Percentiles rank a stretch among this genome's conserved stretches.
phyloP scores from a whole-genome alignment of 2,329 filamentous ascomycete species.

The Xylaria sp. region DNA sequence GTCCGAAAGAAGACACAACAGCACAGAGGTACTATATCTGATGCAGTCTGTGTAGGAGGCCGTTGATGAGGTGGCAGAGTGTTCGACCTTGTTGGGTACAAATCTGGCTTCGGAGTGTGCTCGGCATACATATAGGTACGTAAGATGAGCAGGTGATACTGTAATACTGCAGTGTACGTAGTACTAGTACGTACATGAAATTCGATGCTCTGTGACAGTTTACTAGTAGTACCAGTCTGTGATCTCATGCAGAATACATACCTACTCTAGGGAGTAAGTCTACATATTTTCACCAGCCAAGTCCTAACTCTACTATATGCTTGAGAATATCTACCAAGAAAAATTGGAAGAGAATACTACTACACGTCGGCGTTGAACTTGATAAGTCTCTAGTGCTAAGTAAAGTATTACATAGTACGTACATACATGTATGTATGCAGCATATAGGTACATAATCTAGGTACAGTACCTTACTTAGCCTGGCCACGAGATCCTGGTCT shows the following conservation, averaged over 20 bases:
- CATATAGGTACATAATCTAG: neutral
- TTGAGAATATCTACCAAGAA: too few species aligned
- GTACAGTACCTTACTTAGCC: neutral
- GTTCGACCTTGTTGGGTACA: constrained; percentile 6
- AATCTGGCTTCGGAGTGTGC: constrained; percentile 4
- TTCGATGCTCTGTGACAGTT: neutral
- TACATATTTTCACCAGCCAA: too few species aligned
- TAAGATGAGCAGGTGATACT: constrained; percentile 10
- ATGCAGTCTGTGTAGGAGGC: neutral
- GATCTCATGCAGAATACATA: neutral
- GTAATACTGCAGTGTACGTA: neutral
- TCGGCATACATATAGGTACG: neutral
- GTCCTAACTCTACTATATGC: too few species aligned
- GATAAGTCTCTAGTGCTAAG: too few species aligned
- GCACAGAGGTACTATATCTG: neutral
- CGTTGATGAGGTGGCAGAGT: constrained; percentile 6
- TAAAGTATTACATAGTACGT: too few species aligned
- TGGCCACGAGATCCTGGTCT: too few species aligned
- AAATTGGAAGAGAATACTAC: too few species aligned
- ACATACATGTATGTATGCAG: too few species aligned
- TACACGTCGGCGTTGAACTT: too few species aligned
- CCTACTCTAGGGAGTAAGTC: neutral
- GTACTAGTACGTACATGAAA: neutral
- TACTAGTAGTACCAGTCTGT: neutral
- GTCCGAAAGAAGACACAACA: neutral